Percentiles rank a stretch among this genome's conserved stretches.
phyloP scores from a whole-genome alignment of 129 eudicot species.

The Pulicaria dysenterica region DNA sequence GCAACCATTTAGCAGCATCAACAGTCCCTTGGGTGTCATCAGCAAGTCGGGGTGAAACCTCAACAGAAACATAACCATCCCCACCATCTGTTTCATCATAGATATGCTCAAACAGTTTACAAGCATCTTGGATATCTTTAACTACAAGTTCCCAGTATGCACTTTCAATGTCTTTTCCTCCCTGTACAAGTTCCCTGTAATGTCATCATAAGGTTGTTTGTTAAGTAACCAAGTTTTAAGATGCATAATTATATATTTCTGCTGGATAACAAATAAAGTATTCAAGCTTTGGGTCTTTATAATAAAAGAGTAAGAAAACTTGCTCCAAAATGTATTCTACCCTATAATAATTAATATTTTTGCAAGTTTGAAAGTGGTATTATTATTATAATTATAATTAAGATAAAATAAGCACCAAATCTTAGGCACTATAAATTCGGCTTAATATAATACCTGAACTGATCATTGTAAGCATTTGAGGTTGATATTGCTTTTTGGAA shows the following conservation, averaged over 20 bases:
- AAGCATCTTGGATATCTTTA: slow-evolving; percentile 97
- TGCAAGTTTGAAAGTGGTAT: not conserved
- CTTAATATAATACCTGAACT: slow-evolving; percentile 63
- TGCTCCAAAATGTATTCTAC: no score
- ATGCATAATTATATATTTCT: not conserved
- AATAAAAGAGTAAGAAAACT: no score
- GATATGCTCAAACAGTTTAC: slow-evolving; percentile 88
- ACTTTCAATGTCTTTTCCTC: slow-evolving; percentile 94
- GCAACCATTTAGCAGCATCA: slow-evolving; percentile 95
- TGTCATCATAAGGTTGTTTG: slow-evolving; percentile 1
- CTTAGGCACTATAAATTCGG: not conserved
- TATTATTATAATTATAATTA: no score
- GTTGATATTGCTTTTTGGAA: slow-evolving; percentile 99
- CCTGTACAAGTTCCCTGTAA: slow-evolving; percentile 83
- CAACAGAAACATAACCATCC: slow-evolving; percentile 98
- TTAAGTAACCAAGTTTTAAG: not conserved
- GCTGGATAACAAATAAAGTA: not conserved
- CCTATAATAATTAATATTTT: not conserved
- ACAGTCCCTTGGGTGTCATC: slow-evolving; percentile 89
- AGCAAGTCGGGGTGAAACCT: slow-evolving; percentile 95
- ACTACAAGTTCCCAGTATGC: slow-evolving; percentile 98
- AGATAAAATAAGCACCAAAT: not conserved
- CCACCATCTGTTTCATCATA: slow-evolving; percentile 85
- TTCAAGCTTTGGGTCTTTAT: not conserved
- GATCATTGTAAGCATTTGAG: slow-evolving; percentile 97